Evolutionary conservation across 192 early-diverging fungal species (phyloP).

Genomic region (Mortierella alpina): DNA sequence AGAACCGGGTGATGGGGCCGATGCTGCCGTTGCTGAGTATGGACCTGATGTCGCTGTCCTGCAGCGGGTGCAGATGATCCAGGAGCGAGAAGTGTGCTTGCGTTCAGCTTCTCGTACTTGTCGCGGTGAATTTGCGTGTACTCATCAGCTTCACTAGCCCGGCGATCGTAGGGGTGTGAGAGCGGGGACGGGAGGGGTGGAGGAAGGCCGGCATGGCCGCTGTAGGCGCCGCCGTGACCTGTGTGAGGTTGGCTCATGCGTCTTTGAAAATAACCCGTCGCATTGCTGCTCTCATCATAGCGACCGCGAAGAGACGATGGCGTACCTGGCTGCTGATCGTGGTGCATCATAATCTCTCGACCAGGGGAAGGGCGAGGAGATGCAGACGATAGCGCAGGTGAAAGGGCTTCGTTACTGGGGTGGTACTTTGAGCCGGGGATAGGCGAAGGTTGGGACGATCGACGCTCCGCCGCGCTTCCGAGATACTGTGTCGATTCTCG

Average conservation of each 20-base stretch:
- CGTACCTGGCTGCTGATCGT: conserved; percentile 6
- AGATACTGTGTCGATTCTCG: conserved; percentile 34
- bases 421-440: conserved; percentile 20
- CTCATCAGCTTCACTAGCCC: conserved; percentile 38
- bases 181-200: conserved; percentile 22
- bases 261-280: conserved; percentile 15
- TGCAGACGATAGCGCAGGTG: conserved; percentile 26
- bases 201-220: conserved; percentile 3
- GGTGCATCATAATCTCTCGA: conserved; percentile 12
- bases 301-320: neutral
- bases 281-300: conserved; percentile 17
- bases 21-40: conserved; percentile 4
- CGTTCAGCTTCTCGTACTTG: conserved; percentile 46
- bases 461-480: conserved; percentile 17
- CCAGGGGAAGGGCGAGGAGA: conserved; percentile 42
- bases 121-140: conserved; percentile 40
- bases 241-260: conserved; percentile 48
- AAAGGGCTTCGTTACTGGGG: conserved; percentile 8
- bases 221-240: conserved; percentile 7
- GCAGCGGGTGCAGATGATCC: conserved; percentile 1
- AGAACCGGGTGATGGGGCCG: conserved; percentile 5
- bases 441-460: conserved; percentile 34
- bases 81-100: conserved; percentile 25
- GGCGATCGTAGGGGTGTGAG: conserved; percentile 40
- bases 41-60: neutral